Conservation (phyloP, 129 eudicot species). For the Pittosporum tobira region DNA sequence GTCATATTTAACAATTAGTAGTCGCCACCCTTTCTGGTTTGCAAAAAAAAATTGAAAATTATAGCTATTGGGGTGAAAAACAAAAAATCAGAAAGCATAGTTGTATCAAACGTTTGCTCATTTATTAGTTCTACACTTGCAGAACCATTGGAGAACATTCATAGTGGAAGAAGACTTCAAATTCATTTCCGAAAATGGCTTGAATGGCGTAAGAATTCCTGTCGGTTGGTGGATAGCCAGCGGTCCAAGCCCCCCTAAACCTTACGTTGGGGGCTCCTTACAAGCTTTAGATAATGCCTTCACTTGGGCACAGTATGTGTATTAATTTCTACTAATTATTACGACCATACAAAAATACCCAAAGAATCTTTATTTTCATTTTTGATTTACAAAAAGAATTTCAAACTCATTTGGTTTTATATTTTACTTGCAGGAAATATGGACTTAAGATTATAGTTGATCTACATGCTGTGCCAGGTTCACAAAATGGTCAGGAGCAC, state of each 20-base stretch:
- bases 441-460: slow-evolving; percentile 54
- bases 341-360: not conserved
- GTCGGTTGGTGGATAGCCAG: slow-evolving; percentile 80
- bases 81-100: too few species aligned
- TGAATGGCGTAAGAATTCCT: slow-evolving; percentile 61
- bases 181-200: slow-evolving; percentile 38
- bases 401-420: not conserved
- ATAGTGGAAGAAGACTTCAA: too few species aligned
- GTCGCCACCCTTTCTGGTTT: too few species aligned
- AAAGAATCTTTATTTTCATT: too few species aligned
- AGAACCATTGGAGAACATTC: slow-evolving; percentile 60
- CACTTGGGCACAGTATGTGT: slow-evolving; percentile 50
- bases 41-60: too few species aligned
- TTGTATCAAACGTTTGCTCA: too few species aligned
- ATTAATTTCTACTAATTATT: not conserved
- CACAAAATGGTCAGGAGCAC: slow-evolving; percentile 62
- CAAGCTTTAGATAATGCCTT: slow-evolving; percentile 65
- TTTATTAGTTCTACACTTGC: too few species aligned
- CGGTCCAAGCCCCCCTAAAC: slow-evolving; percentile 56
- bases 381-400: too few species aligned
- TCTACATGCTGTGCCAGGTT: slow-evolving; percentile 69
- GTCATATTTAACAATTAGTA: too few species aligned
- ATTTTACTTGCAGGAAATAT: slow-evolving; percentile 35
- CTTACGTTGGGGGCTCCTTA: slow-evolving; percentile 66
- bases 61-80: too few species aligned